Conservation (phyloP, 176 grass and related monocot genomes). For the Hordeum marinum region DNA sequence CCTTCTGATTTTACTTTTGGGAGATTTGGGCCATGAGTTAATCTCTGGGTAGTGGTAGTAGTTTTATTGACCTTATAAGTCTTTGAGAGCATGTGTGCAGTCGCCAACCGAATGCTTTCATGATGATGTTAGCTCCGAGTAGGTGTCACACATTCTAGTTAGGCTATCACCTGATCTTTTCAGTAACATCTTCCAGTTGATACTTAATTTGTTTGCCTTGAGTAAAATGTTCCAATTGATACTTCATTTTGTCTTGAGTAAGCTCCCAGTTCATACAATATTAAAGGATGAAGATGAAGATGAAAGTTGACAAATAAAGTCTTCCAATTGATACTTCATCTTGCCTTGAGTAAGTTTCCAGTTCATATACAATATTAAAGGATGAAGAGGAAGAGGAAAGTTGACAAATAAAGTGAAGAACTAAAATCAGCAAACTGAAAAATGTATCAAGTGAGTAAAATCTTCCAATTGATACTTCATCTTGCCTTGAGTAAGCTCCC, state of each 20-base stretch:
- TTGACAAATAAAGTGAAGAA: slow-evolving; percentile 18
- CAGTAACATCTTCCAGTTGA: not conserved
- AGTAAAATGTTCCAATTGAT: not conserved
- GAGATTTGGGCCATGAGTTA: not conserved
- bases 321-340: not conserved
- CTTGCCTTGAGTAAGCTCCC: not conserved
- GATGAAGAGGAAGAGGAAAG: slow-evolving; percentile 13
- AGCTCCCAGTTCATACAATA: slow-evolving; percentile 8
- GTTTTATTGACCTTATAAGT: not conserved
- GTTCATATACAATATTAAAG: slow-evolving; percentile 1
- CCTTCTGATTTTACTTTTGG: not conserved
- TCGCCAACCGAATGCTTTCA: not conserved
- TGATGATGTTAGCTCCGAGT: not conserved
- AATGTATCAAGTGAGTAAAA: slow-evolving; percentile 8
- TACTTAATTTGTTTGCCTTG: not conserved
- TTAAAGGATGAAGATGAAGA: slow-evolving; percentile 19
- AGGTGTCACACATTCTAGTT: not conserved
- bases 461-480: slow-evolving; percentile 5
- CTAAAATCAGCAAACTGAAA: slow-evolving; percentile 12
- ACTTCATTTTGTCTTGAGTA: not conserved
- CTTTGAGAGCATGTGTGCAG: not conserved
- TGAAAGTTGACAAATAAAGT: not conserved
- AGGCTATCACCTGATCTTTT: not conserved
- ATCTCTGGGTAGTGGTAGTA: too few relatives aligned
- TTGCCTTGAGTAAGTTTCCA: not conserved